Evolutionary conservation across 305 asterid genomes (phyloP), one percentile per base, ranked within the genome.

Genomic region (Rubia balearica): DNA sequence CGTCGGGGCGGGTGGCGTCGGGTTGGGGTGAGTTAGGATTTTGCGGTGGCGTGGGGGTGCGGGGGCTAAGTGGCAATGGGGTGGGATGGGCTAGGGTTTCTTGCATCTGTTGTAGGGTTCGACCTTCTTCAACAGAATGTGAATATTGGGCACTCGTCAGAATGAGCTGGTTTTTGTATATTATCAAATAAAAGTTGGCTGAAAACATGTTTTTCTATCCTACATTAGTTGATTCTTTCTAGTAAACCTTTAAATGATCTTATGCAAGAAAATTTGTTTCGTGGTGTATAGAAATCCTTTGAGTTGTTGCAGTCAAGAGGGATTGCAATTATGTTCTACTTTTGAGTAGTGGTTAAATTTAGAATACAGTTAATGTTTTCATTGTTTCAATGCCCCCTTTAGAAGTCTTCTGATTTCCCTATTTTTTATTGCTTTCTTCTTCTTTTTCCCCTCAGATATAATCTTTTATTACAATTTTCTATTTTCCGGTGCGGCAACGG

Each of bases 161-260:
- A 46, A 12, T 61, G 60, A 27, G 71, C n/a, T 48, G 53, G 56
- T 65, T 64, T 60, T 65, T 57, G 42, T 40, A 59, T 67, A 67
- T 67, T 73, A 11, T 12, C 27, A 0, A 30, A 56, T 40, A 59
- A 59, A 57, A 22, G 59, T 51, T 12, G 14, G 41, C 68, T 64
- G 49, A 40, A 40, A 22, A 17, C 30, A 9, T 7, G 14, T 7
- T 8, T 12, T 38, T n/a, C 45, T 65, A n/a, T 16, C 53, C 36
- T 46, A 24, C 14, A 46, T 48, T 46, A 22, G 22, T 48, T 67
- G 14, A 48, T 38, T 55, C 53, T 12, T 55, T 69, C 65, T 55
- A 12, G 53, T 21, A 19, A 19, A 3, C 55, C 40, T 38, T 69
- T 69, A 69, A 24, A 55, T 38, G 10, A 6, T 69, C 22, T 33